phyloP scores from a whole-genome alignment of 73 alveolate species.

The Symbiodinium natans region DNA sequence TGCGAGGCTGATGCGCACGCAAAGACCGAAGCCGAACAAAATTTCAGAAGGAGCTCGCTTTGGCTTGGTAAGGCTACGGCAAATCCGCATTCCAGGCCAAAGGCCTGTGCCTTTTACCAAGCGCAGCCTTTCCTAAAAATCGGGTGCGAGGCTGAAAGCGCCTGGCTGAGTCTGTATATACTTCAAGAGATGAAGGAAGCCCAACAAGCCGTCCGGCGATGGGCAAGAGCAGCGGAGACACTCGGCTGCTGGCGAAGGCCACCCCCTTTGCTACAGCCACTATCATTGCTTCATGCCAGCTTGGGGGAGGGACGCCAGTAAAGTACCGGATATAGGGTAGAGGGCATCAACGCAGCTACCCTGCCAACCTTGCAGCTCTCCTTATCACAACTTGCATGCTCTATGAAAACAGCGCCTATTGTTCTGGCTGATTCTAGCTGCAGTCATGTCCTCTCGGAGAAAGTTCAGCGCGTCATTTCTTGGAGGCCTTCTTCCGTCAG shows the following conservation, averaged over 20 bases:
- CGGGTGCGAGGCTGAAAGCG: slow-evolving; percentile 11
- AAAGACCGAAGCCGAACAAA: background rate
- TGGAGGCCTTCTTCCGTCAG: slow-evolving; percentile 31
- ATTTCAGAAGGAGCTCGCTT: slow-evolving; percentile 14
- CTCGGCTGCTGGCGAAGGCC: background rate
- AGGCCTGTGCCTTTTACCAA: background rate
- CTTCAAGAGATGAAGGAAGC: background rate
- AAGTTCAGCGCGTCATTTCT: slow-evolving; percentile 1
- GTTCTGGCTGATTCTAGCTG: background rate
- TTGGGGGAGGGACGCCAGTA: background rate
- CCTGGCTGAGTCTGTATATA: background rate
- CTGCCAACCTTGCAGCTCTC: background rate
- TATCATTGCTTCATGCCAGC: no score
- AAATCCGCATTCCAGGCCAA: background rate
- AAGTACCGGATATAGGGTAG: background rate
- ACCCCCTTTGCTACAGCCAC: background rate
- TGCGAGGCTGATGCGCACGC: background rate
- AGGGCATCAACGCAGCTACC: background rate
- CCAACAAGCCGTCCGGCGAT: background rate
- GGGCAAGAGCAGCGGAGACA: background rate
- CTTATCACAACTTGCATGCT: background rate
- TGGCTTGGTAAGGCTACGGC: slow-evolving; percentile 8
- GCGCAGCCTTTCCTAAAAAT: slow-evolving; percentile 20
- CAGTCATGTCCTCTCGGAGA: background rate
- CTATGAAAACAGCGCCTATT: no score